phyloP scores from a whole-genome alignment of 805 yeast species.

The Saccharomycopsis sp. region DNA sequence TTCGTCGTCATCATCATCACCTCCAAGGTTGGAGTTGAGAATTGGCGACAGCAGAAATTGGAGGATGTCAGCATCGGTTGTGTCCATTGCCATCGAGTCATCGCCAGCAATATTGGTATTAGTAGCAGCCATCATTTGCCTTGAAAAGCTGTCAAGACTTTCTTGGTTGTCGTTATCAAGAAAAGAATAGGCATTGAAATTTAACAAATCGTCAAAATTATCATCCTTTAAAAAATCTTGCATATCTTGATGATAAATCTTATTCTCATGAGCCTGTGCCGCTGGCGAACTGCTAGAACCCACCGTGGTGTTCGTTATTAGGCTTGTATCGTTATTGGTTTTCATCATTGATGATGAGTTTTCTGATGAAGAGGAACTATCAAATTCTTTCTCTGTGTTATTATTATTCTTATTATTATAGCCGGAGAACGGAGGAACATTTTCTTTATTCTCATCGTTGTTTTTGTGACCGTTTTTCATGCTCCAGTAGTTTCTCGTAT shows the following conservation, averaged over 20 bases:
- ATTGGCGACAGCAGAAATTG: not conserved
- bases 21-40: not conserved
- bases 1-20: not conserved
- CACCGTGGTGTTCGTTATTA: slow-evolving; percentile 1
- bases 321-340: not conserved
- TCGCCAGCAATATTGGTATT: not conserved
- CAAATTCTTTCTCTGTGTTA: not conserved
- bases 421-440: slow-evolving; percentile 5
- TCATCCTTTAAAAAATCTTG: slow-evolving; percentile 3
- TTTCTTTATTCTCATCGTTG: slow-evolving; percentile 5
- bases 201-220: slow-evolving; percentile 13
- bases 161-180: slow-evolving; percentile 3
- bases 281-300: slow-evolving; percentile 7
- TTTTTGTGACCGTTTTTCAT: slow-evolving; percentile 4
- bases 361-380: not conserved
- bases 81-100: not conserved
- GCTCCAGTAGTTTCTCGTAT: slow-evolving; percentile 10
- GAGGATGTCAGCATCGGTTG: not conserved
- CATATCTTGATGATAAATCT: not conserved
- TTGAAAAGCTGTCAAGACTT: not conserved
- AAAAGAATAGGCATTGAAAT: slow-evolving; percentile 12
- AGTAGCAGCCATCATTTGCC: not conserved
- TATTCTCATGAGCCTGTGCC: not conserved
- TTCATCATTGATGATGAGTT: not conserved
- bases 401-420: too few relatives aligned